Base-by-base conservation (phyloP, 257 asterid genomes). In the Petunia secreta region DNA sequence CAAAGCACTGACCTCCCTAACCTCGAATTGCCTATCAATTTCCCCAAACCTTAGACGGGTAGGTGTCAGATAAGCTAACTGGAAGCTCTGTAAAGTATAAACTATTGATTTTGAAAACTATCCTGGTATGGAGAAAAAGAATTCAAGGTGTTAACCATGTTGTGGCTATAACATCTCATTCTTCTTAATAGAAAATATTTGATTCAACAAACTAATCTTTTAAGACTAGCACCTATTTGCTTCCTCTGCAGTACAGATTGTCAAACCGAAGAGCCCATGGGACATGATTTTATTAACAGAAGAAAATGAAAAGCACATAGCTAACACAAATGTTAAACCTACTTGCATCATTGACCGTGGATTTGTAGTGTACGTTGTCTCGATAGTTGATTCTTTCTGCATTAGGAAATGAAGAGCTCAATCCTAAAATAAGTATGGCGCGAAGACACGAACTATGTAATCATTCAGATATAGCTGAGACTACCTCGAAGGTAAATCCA, bases 321-420 rank as follows among this genome's bases (percentile, higher is more conserved):
- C 46, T 53, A 50, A 73, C 14, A 57, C 65, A 38, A 60, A 85
- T 37, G 40, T 43, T 43, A 64, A 59, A 78, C 87, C 74, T 87
- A 89, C 98, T 92, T 94, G 98, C 98, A 94, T 93, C 98, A 94
- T 94, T 25, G 98, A 91, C 76, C 90, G 91, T n/a, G 88, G 80
- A 83, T 94, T 94, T 13, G 98, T 86, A 25, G 98, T 87, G 80
- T 93, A 94, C 3, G 98, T 94, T 39, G 98, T 93, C 84, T 86
- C 89, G 50, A 93, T 75, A 52, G 92, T 94, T 64, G 97, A 89
- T 80, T 90, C 97, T 85, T 87, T 91, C 98, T 94, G 95, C 86
- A 69, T 15, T 44, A n/a, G 34, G 62, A 38, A 55, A 75, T 65
- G 37, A 41, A 66, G 69, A 80, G 75, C 41, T 73, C 63, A 73